Evolutionary conservation across 495 filamentous ascomycete species (phyloP), one percentile per base, ranked within the genome.

Genomic region (Penicillium steckii): DNA sequence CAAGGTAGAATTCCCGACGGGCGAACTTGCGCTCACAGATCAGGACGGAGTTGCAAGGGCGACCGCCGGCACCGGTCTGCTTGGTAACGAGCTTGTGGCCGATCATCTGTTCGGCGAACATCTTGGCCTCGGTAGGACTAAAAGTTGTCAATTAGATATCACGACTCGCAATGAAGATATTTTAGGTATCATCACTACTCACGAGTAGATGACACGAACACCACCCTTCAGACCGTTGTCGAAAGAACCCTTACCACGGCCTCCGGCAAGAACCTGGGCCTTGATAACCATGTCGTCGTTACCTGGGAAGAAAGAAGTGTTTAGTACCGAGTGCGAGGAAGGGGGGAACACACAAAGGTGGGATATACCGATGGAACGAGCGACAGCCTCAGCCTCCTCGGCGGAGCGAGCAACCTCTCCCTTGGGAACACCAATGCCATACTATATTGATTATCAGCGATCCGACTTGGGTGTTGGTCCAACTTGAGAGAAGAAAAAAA

Each of bases 21-120:
- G 94, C 94, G 63, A 97, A 98, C 80, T 98, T 98, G 80, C 94
- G 91, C 81, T 98, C 94, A 76, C 91, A 94, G 70, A 98, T 97
- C 78, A 94, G 97, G 62, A 98, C 94, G 48, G 90, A 79, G 73
- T 91, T 96, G 79, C 94, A 98, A 66, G 91, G 80, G 69, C 93
- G 90, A 67, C 94, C 94, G 54, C 69, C 77, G 52, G 91, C 88
- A 66, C 94, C 94, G 46, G 95, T 98, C 79, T 98, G 94, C 83
- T 98, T 98, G 71, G 94, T 98, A 74, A 98, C 85, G 74, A 98
- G 91, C 76, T 96, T 96, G 73, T 98, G 94, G 60, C 94, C 94
- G 75, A 98, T 97, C 94, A 98, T 98, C 76, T 98, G 91, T 55
- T 89, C 85, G 64, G 94, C 92, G 66, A 98, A 96, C 86, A 97